Base-by-base conservation (phyloP, 2,329 filamentous ascomycete species). In the Penicillium sp. region DNA sequence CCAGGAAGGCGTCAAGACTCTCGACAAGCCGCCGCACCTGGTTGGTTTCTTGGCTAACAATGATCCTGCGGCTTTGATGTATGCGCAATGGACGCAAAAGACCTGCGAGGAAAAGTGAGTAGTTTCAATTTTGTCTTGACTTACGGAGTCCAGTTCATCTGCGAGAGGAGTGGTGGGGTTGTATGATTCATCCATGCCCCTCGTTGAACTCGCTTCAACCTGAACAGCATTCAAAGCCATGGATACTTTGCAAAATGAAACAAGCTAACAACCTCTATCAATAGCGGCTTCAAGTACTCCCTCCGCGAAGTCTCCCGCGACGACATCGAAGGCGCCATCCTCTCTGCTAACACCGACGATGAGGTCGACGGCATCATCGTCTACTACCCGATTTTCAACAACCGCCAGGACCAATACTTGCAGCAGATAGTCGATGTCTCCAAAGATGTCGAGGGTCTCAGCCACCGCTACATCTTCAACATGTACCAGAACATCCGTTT, bases 401-500 rank as follows among this genome's bases (percentile, higher is more conserved):
- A 86, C 47, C 82, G 85, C 26, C 90, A 96, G 74, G 94, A 99
- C 74, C 88, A 89, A 72, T 97, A 97, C 73, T 85, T 99, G 61
- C 93, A 97, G 76, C 92, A 96, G 76, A 90, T 95, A 3, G 91
- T 96, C 51, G 86, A 90, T 51, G 82, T 96, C 41, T 77, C 83
- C 72, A 97, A 99, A 75, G 94, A 99, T 67, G 93, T 99, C 61
- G 94, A 99, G 74, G 94, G 94, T 33, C 84, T 99, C 53, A 90
- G 88, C 64, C 93, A 96, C 75, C 87, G 86, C 69, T 92, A 97
- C 76, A 88, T 97, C 68, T 92, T 93, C 83, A 99, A 99, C 82
- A 96, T 99, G 92, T 99, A 97, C 77, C 89, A 96, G 79, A 99
- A 99, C 77, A 85, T 95, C 65, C 90, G 94, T 60, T 97, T 92